Conservation (phyloP, 257 asterid genomes). For the Ajuga chamaepitys region DNA sequence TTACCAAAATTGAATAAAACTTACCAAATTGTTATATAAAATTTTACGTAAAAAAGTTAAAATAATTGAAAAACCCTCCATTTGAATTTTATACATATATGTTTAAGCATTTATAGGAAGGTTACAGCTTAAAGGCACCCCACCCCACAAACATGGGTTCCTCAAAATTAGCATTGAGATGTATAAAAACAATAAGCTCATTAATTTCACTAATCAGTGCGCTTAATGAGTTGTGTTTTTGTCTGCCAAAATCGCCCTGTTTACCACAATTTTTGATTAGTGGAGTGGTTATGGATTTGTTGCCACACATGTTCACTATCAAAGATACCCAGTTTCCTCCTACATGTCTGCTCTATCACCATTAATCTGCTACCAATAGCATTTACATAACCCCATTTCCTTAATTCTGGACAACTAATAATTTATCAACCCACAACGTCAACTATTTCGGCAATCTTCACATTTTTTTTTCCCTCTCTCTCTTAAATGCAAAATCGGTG, state of each 20-base stretch:
- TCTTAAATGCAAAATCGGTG: too few species aligned
- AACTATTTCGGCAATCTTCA: too few species aligned
- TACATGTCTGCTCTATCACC: slow-evolving; percentile 37
- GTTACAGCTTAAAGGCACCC: slow-evolving; percentile 24
- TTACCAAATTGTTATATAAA: too few species aligned
- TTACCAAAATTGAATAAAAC: too few species aligned
- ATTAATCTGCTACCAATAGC: not conserved
- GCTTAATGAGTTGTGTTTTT: slow-evolving; percentile 45
- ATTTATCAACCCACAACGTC: too few species aligned
- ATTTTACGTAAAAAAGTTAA: too few species aligned
- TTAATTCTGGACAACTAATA: too few species aligned
- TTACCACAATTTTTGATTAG: slow-evolving; percentile 24
- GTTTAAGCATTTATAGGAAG: too few species aligned
- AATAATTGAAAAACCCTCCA: too few species aligned
- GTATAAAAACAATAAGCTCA: slow-evolving; percentile 10
- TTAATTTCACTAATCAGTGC: slow-evolving; percentile 38
- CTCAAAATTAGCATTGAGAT: slow-evolving; percentile 36
- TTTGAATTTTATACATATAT: too few species aligned
- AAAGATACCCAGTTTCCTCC: slow-evolving; percentile 49
- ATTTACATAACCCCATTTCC: not conserved
- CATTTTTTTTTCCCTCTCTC: too few species aligned
- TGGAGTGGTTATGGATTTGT: slow-evolving; percentile 56
- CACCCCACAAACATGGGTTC: slow-evolving; percentile 22
- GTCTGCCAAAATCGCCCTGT: slow-evolving; percentile 26
- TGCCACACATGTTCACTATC: slow-evolving; percentile 40